A percentile compares a stretch with the other conserved stretches of the same genome.
These are phyloP conservation scores for Vanilla planifolia DNA, from an alignment of 106 monocot genomes.

Conservation along the genomic window DNA sequence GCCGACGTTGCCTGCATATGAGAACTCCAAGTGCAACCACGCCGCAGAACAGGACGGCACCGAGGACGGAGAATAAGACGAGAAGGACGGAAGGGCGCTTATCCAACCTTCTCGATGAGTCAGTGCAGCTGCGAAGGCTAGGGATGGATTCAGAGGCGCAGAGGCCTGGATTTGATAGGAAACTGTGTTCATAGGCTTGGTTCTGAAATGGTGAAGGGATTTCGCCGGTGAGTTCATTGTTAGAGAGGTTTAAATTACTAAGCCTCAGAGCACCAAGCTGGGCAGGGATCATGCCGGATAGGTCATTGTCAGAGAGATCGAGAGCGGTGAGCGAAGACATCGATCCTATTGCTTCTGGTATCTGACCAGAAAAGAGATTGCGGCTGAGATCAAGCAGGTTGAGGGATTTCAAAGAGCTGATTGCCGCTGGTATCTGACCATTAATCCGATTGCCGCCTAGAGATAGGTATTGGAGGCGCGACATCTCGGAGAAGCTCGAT, in stretches of 20 bases:
- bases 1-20: slow-evolving; percentile 15
- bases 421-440: slow-evolving; percentile 33
- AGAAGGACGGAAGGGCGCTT: slow-evolving; percentile 19
- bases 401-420: slow-evolving; percentile 19
- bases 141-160: slow-evolving; percentile 7
- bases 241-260: slow-evolving; percentile 29
- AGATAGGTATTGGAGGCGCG: slow-evolving; percentile 18
- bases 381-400: slow-evolving; percentile 29
- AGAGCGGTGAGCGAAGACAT: slow-evolving; percentile 17
- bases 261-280: slow-evolving; percentile 16
- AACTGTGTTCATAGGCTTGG: slow-evolving; percentile 24
- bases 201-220: slow-evolving; percentile 18
- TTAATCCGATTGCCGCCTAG: slow-evolving; percentile 43
- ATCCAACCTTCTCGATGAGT: background rate
- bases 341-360: slow-evolving; percentile 18
- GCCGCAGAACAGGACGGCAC: slow-evolving; percentile 13
- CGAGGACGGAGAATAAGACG: slow-evolving; percentile 22
- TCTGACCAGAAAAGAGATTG: slow-evolving; percentile 28
- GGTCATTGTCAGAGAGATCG: slow-evolving; percentile 29
- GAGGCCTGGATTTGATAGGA: slow-evolving; percentile 45
- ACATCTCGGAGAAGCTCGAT: slow-evolving; percentile 6
- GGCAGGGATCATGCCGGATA: slow-evolving; percentile 34
- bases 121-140: slow-evolving; percentile 16
- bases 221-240: slow-evolving; percentile 32
- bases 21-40: slow-evolving; percentile 13